Evolutionary conservation across 192 early-diverging fungal genomes (phyloP).

Genomic region (Coemansia aciculifera): DNA sequence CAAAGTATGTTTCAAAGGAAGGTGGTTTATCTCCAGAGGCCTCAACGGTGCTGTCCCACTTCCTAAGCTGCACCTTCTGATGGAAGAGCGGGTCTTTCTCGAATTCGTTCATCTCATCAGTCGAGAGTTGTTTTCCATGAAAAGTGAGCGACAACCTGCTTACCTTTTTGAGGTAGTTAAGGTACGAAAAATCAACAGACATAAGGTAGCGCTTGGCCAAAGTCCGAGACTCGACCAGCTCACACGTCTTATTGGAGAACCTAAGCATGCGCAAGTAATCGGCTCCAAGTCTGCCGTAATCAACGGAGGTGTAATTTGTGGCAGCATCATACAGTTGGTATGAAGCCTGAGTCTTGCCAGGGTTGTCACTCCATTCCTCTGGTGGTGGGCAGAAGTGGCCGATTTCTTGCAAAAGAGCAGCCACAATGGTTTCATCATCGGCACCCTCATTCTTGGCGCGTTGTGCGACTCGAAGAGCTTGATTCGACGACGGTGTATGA

Average conservation of each 20-base stretch:
- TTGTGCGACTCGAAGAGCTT: slow-evolving; percentile 58
- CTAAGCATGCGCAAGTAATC: slow-evolving; percentile 57
- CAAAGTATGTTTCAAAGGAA: slow-evolving; percentile 46
- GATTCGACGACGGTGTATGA: slow-evolving; percentile 57
- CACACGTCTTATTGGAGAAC: slow-evolving; percentile 55
- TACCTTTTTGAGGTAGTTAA: slow-evolving; percentile 47
- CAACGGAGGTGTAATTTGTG: slow-evolving; percentile 43
- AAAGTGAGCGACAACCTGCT: slow-evolving; percentile 53
- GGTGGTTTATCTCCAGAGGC: slow-evolving; percentile 47
- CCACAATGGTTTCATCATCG: slow-evolving; percentile 57
- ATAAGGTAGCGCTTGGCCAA: slow-evolving; percentile 61
- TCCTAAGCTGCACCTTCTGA: slow-evolving; percentile 57
- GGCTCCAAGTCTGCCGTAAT: slow-evolving; percentile 58
- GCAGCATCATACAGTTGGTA: background rate
- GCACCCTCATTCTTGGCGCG: slow-evolving; percentile 43
- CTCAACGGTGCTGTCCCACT: slow-evolving; percentile 60
- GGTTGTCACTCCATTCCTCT: slow-evolving; percentile 10
- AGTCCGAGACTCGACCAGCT: slow-evolving; percentile 59
- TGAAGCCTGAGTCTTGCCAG: background rate
- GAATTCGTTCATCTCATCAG: slow-evolving; percentile 47
- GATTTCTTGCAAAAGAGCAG: slow-evolving; percentile 61
- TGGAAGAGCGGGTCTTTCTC: slow-evolving; percentile 57
- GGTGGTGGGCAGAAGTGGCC: slow-evolving; percentile 56
- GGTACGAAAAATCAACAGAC: slow-evolving; percentile 50
- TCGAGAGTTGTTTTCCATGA: slow-evolving; percentile 55